Conservation (phyloP, 305 asterid genomes). For the Striga hermonthica region DNA sequence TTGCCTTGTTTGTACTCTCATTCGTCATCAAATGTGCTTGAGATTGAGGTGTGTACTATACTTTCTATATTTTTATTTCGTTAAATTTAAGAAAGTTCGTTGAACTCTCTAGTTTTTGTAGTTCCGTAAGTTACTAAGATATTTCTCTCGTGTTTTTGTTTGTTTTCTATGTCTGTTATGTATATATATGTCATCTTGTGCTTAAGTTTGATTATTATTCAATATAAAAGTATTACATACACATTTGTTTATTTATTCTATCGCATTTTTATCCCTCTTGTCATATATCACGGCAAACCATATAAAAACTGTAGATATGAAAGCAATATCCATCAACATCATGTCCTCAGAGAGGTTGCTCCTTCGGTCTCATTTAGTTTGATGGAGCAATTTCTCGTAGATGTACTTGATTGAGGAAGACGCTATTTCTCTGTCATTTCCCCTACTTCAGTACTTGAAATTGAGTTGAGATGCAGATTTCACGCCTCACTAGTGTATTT, state of each 20-base stretch:
- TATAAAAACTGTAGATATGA: slow-evolving; percentile 13
- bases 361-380: not conserved
- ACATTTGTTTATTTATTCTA: not conserved
- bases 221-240: not conserved
- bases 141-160: slow-evolving; percentile 10
- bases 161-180: slow-evolving; percentile 6
- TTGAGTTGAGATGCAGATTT: slow-evolving; percentile 7
- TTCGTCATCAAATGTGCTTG: slow-evolving; percentile 91
- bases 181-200: slow-evolving; percentile 27
- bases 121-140: not conserved
- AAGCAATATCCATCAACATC: slow-evolving; percentile 8
- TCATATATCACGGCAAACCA: slow-evolving; percentile 5
- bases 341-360: slow-evolving; percentile 4
- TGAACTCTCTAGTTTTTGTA: slow-evolving; percentile 8
- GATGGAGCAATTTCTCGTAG: slow-evolving; percentile 3
- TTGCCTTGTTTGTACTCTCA: slow-evolving; percentile 89
- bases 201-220: slow-evolving; percentile 18
- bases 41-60: slow-evolving; percentile 70
- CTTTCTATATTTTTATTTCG: slow-evolving; percentile 1
- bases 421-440: slow-evolving; percentile 19
- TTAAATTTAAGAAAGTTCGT: not conserved
- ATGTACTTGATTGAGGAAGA: slow-evolving; percentile 9
- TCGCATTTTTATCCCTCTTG: slow-evolving; percentile 1
- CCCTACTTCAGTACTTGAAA: slow-evolving; percentile 24
- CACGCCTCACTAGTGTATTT: not conserved